phyloP scores from a whole-genome alignment of 148 eudicot species.

The Camellia japonica region DNA sequence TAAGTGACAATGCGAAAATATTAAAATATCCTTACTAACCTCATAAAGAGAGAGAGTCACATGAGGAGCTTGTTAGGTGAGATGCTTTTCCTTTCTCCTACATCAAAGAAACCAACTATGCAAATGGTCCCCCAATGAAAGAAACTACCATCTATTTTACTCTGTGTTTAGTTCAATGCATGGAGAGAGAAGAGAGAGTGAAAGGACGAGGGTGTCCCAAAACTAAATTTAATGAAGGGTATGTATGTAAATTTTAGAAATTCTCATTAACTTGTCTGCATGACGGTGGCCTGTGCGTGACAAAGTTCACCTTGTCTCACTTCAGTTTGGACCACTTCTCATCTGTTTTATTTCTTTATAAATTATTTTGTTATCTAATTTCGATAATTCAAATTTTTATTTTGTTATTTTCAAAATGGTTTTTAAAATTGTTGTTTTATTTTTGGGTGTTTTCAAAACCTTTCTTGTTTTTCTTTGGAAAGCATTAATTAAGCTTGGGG shows the following conservation, averaged over 20 bases:
- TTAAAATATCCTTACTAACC: too few relatives aligned
- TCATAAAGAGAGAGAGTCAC: conserved; percentile 10
- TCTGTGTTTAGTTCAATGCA: neutral
- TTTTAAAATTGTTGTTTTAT: too few relatives aligned
- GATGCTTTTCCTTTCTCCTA: conserved; percentile 27
- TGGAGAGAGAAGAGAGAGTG: neutral
- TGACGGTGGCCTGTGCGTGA: conserved; percentile 33
- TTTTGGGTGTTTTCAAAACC: too few relatives aligned
- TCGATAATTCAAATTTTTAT: neutral
- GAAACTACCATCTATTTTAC: neutral
- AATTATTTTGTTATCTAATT: neutral
- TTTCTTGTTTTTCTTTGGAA: too few relatives aligned
- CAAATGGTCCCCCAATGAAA: conserved; percentile 21
- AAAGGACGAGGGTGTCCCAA: neutral
- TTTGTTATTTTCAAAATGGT: too few relatives aligned
- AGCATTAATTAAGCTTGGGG: too few relatives aligned
- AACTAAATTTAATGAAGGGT: conserved; percentile 16
- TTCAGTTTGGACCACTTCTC: conserved; percentile 45
- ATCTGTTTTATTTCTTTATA: conserved; percentile 18
- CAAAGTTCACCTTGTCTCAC: conserved; percentile 42
- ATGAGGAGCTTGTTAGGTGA: conserved; percentile 24
- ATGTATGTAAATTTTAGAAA: neutral
- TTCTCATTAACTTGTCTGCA: conserved; percentile 15
- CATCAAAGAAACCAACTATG: conserved; percentile 15
- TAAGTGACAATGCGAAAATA: neutral